Conservation (phyloP, 73 alveolate genomes). For the Symbiodinium pilosum region DNA sequence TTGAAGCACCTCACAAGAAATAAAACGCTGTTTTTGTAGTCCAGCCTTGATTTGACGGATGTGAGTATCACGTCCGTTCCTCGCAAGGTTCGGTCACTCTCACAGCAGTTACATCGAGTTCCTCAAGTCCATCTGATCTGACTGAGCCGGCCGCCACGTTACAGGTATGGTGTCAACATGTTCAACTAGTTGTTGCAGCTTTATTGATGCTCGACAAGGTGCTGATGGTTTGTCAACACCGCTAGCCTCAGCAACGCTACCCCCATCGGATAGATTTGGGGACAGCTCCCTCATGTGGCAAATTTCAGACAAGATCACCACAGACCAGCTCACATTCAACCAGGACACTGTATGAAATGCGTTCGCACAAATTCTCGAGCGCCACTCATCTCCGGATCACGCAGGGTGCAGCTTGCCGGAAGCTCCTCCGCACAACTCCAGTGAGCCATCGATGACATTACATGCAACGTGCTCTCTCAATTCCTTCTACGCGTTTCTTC, state of each 20-base stretch:
- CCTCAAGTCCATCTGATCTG: too few relatives aligned
- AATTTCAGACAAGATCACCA: background rate
- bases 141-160: too few relatives aligned
- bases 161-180: too few relatives aligned
- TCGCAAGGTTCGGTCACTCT: background rate
- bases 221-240: slow-evolving; percentile 79
- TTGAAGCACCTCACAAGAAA: background rate
- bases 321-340: background rate
- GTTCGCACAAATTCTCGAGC: slow-evolving; percentile 89
- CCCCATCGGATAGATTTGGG: too few relatives aligned
- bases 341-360: slow-evolving; percentile 65
- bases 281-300: too few relatives aligned
- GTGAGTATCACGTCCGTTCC: slow-evolving; percentile 83
- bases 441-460: too few relatives aligned
- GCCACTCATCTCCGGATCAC: slow-evolving; percentile 83
- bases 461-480: too few relatives aligned
- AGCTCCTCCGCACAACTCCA: too few relatives aligned
- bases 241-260: slow-evolving; percentile 24
- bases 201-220: slow-evolving; percentile 24
- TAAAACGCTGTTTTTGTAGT: too few relatives aligned
- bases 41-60: slow-evolving; percentile 69
- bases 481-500: too few relatives aligned
- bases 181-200: too few relatives aligned
- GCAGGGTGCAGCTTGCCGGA: slow-evolving; percentile 71
- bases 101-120: too few relatives aligned